Base-by-base conservation (phyloP, 768 basidiomycete genomes). In the Exsudoporus frostii region DNA sequence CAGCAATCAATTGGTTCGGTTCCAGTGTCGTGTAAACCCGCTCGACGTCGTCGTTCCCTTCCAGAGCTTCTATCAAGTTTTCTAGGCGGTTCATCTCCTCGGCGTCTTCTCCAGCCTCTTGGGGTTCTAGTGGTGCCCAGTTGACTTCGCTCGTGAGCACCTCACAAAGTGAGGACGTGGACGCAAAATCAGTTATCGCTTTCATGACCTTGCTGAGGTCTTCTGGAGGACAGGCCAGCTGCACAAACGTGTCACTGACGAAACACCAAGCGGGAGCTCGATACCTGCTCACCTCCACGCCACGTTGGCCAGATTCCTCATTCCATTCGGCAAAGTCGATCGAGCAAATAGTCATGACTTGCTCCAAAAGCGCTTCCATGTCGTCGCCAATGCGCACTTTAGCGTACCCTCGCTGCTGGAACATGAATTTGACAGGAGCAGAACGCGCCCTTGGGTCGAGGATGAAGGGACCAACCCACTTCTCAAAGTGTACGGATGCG, bases 341-440 rank as follows among this genome's bases (percentile, higher is more conserved):
- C 24, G 75, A 71, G 15, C 72, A 76, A 7, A 72, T 67, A 24
- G 69, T 64, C 48, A 81, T 60, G 19, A 74, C 74, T 14, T 53
- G 51, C 22, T 79, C 76, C 43, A 80, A 65, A 8, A 81, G 63
- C 34, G 48, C 40, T 24, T 67, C 54, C 54, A 72, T 67, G 22
- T 68, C 67, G 50, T 68, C 64, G 19, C 71, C 70, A 10, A 79
- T 53, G 15, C 73, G 60, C 17, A 83, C 73, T 50, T 71, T 74
- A 32, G 87, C 75, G 49, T 73, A 73, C 17, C 84, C 86, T 62
- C 75, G 72, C 27, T 79, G 74, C 52, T 74, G 70, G 60, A 88
- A 88, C 76, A 86, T 79, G 64, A 80, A 88, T 56, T 78, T 79
- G 24, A 87, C 85, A 0, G 85, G 79, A 3, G 86, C 74, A 36